Conservation (phyloP, 306 rosid genomes). For the Mimosa pudica region DNA sequence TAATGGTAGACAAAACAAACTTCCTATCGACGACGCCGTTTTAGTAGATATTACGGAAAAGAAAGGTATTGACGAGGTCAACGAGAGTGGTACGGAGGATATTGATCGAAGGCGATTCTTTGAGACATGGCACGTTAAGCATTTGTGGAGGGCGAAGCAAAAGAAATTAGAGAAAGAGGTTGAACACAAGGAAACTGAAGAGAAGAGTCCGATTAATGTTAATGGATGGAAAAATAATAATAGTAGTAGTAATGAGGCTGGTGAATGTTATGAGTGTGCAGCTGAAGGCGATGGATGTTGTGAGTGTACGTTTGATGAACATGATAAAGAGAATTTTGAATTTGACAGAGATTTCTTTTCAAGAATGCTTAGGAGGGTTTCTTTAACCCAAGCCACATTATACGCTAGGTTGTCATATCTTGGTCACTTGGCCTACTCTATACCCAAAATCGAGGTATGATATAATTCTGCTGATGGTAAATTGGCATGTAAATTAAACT, state of each 20-base stretch:
- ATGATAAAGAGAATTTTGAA: conserved; percentile 42
- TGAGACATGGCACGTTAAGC: conserved; percentile 63
- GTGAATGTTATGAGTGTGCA: conserved; percentile 29
- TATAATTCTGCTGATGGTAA: background rate
- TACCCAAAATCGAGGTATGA: conserved; percentile 71
- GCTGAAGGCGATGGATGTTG: conserved; percentile 33
- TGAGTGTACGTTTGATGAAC: conserved; percentile 43
- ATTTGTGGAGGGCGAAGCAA: conserved; percentile 56
- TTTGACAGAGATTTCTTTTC: conserved; percentile 72
- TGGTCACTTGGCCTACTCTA: conserved; percentile 75
- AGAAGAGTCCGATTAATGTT: conserved; percentile 17
- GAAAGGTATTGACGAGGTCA: conserved; percentile 25
- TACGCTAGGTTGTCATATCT: conserved; percentile 83
- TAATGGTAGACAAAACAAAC: conserved; percentile 31
- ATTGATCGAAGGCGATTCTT: conserved; percentile 66
- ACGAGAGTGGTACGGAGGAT: conserved; percentile 25
- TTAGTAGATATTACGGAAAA: conserved; percentile 39
- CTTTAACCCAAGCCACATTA: conserved; percentile 69
- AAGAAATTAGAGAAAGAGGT: background rate
- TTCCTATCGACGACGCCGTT: conserved; percentile 52
- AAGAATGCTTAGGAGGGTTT: conserved; percentile 74
- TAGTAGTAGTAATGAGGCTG: background rate
- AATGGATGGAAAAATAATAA: too few relatives aligned
- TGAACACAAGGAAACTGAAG: conserved; percentile 12
- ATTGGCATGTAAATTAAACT: too few relatives aligned